Conservation (phyloP, 164 flowering plant species). For the Piper longum region DNA sequence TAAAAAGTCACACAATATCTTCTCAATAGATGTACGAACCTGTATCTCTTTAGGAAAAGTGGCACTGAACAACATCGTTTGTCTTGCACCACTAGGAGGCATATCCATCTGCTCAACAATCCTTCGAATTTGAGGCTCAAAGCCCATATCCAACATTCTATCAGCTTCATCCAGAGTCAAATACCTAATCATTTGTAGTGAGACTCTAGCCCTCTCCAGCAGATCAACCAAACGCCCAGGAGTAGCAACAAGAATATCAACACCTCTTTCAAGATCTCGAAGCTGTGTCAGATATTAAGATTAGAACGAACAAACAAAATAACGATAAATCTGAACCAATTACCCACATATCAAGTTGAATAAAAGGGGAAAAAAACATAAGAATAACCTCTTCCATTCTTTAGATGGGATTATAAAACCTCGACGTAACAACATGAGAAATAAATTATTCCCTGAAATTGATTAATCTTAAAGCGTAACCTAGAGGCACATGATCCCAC, state of each 20-base stretch:
- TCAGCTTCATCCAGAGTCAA: slow-evolving; percentile 76
- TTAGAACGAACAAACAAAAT: background rate
- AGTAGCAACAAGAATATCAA: slow-evolving; percentile 73
- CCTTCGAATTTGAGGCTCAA: slow-evolving; percentile 70
- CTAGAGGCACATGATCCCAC: too few relatives aligned
- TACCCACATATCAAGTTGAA: too few relatives aligned
- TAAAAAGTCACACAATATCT: background rate
- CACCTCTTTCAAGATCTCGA: slow-evolving; percentile 64
- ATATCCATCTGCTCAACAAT: slow-evolving; percentile 77
- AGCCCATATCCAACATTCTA: slow-evolving; percentile 83
- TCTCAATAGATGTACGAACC: slow-evolving; percentile 12
- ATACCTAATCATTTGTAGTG: slow-evolving; percentile 47
- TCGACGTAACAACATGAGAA: too few relatives aligned
- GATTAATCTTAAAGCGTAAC: too few relatives aligned
- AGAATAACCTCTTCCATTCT: too few relatives aligned
- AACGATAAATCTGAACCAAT: background rate
- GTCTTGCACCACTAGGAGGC: slow-evolving; percentile 62
- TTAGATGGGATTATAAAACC: too few relatives aligned
- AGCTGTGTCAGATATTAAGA: slow-evolving; percentile 21
- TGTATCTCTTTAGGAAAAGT: slow-evolving; percentile 79
- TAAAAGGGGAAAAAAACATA: too few relatives aligned
- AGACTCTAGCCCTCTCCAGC: slow-evolving; percentile 66
- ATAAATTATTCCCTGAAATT: too few relatives aligned
- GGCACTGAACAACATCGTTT: slow-evolving; percentile 68
- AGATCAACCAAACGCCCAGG: slow-evolving; percentile 69